Evolutionary conservation across 768 basidiomycete species (phyloP).

Genomic region (Mycena pura): DNA sequence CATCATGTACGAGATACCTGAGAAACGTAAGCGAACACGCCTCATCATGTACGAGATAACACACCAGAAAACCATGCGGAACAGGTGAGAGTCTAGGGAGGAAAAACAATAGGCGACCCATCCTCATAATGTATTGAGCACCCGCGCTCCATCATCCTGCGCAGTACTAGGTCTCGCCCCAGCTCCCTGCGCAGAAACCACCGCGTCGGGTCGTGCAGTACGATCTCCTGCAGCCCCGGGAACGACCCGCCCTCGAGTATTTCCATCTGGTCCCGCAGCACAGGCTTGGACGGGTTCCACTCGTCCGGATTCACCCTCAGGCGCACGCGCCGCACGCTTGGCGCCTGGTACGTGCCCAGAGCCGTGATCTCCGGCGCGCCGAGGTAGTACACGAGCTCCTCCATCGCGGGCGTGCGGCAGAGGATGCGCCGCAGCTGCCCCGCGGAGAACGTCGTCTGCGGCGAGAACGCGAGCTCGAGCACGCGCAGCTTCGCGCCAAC

Average conservation of each 20-base stretch:
- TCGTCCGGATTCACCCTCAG: constrained; percentile 11
- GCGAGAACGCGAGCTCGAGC: constrained; percentile 20
- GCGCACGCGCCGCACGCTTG: constrained; percentile 5
- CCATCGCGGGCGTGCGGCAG: constrained; percentile 11
- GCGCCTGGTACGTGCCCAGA: neutral
- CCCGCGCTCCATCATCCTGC: neutral
- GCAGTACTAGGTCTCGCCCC: constrained; percentile 4
- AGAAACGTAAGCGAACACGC: no score
- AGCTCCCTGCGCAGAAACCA: constrained; percentile 7
- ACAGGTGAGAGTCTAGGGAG: no score
- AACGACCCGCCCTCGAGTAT: constrained; percentile 10
- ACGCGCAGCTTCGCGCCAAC: constrained; percentile 4
- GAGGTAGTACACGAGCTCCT: constrained; percentile 19
- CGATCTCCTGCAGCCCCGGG: constrained; percentile 2
- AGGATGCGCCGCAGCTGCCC: constrained; percentile 13
- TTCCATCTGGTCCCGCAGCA: constrained; percentile 9
- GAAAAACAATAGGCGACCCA: constrained; percentile 25
- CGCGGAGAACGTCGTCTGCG: constrained; percentile 18
- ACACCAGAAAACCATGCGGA: no score
- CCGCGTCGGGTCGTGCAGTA: constrained; percentile 3
- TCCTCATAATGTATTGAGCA: constrained; percentile 3
- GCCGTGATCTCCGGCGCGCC: constrained; percentile 19
- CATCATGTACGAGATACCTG: no score
- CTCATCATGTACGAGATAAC: no score
- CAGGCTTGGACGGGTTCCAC: constrained; percentile 10